Percentiles rank a stretch among this genome's conserved stretches.
Evolutionary conservation across 2,329 filamentous ascomycete genomes (phyloP).

Genomic region (Phialophora verrucosa): DNA sequence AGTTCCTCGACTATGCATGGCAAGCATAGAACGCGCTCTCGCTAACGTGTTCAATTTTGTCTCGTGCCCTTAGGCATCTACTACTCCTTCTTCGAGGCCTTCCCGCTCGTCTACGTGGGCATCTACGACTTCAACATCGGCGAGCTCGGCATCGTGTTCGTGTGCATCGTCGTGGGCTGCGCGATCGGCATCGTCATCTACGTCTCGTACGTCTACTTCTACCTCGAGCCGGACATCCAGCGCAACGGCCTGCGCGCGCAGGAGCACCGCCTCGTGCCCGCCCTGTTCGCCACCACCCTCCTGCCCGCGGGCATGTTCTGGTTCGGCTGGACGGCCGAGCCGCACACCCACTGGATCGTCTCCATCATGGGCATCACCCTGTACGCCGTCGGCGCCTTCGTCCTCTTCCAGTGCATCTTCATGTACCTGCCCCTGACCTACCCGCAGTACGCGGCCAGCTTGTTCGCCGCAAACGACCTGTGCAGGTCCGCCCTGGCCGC

Average conservation of each 20-base stretch:
- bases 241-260: conserved; percentile 58
- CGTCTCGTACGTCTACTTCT: conserved; percentile 58
- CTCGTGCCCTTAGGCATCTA: conserved; percentile 35
- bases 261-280: conserved; percentile 60
- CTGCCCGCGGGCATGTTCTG: conserved; percentile 66
- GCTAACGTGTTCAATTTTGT: not conserved
- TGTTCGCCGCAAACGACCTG: conserved; percentile 42
- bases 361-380: conserved; percentile 34
- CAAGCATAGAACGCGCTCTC: not conserved
- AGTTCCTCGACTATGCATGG: not conserved
- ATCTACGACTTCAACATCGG: conserved; percentile 66
- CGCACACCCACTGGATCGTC: conserved; percentile 47
- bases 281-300: conserved; percentile 57
- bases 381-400: conserved; percentile 36
- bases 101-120: conserved; percentile 66
- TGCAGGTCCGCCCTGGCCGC: conserved; percentile 43
- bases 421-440: conserved; percentile 40
- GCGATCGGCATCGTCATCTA: conserved; percentile 59
- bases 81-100: conserved; percentile 68
- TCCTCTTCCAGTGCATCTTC: conserved; percentile 42
- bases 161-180: conserved; percentile 65
- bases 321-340: conserved; percentile 46
- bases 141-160: conserved; percentile 65
- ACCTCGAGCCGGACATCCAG: conserved; percentile 57
- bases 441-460: conserved; percentile 38